These are phyloP conservation scores for Picea mariana DNA, from an alignment of 83 land plant genomes.

Conservation along the genomic window DNA sequence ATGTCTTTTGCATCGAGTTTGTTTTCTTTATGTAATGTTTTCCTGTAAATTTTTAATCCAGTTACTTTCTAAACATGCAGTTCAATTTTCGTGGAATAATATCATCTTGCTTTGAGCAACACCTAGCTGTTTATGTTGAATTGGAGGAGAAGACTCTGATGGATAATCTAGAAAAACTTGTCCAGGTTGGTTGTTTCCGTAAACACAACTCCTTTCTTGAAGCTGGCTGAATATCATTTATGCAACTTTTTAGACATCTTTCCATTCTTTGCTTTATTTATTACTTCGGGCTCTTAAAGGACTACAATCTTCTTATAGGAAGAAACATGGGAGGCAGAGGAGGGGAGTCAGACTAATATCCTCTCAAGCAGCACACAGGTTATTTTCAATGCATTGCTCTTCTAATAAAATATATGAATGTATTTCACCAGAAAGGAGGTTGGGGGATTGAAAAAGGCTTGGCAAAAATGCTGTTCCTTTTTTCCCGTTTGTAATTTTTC, in stretches of 20 bases:
- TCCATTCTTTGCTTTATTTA: constrained; percentile 15
- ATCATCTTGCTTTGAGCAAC: constrained; percentile 97
- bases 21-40: background rate
- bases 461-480: background rate
- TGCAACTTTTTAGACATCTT: background rate
- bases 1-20: background rate
- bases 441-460: no score
- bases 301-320: constrained; percentile 41
- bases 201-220: background rate
- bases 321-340: constrained; percentile 97
- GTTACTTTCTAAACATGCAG: constrained; percentile 32
- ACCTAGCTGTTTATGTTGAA: constrained; percentile 86
- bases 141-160: constrained; percentile 93
- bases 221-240: background rate
- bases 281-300: background rate
- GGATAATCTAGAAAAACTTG: constrained; percentile 94
- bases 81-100: constrained; percentile 94
- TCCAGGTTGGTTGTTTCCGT: constrained; percentile 58
- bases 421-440: background rate
- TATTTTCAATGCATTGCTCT: background rate
- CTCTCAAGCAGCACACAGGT: constrained; percentile 96
- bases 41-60: background rate
- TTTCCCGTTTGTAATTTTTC: background rate
- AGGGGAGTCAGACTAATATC: constrained; percentile 93
- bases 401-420: background rate